These are phyloP conservation scores for Prunus mira DNA, from an alignment of 306 rosid species.

Conservation along the genomic window DNA sequence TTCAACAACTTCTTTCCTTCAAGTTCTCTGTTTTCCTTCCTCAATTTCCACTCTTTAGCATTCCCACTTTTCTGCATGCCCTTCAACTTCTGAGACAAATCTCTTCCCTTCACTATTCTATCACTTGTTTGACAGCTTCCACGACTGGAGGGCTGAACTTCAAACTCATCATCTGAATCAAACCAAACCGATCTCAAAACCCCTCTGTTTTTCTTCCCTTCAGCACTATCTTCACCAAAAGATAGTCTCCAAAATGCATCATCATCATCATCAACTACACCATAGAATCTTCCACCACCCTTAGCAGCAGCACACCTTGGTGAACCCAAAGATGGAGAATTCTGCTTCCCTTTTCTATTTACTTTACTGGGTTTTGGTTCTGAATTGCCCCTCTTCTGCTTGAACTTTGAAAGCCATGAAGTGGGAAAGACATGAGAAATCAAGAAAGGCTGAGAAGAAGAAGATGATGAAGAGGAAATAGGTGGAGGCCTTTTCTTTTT, in stretches of 20 bases:
- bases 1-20: slow-evolving; percentile 34
- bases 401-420: slow-evolving; percentile 82
- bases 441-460: slow-evolving; percentile 50
- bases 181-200: slow-evolving; percentile 28
- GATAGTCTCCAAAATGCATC: slow-evolving; percentile 78
- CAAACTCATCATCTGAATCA: slow-evolving; percentile 39
- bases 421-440: slow-evolving; percentile 57
- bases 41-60: slow-evolving; percentile 30
- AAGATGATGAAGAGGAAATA: slow-evolving; percentile 35
- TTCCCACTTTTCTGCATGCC: slow-evolving; percentile 35
- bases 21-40: slow-evolving; percentile 22
- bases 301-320: slow-evolving; percentile 24
- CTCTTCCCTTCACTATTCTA: slow-evolving; percentile 29
- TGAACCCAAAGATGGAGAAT: slow-evolving; percentile 30
- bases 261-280: slow-evolving; percentile 38
- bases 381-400: slow-evolving; percentile 42
- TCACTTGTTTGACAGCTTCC: slow-evolving; percentile 19
- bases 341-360: slow-evolving; percentile 32
- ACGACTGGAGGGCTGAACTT: slow-evolving; percentile 22
- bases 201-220: slow-evolving; percentile 34
- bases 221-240: slow-evolving; percentile 49
- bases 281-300: slow-evolving; percentile 44
- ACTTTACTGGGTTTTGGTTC: slow-evolving; percentile 39
- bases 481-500: slow-evolving; percentile 48
- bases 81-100: slow-evolving; percentile 30